Percentiles rank a stretch among this genome's conserved stretches.
Evolutionary conservation across 805 yeast genomes (phyloP).

Genomic region (Hanseniaspora pseudoguilliermondii): DNA sequence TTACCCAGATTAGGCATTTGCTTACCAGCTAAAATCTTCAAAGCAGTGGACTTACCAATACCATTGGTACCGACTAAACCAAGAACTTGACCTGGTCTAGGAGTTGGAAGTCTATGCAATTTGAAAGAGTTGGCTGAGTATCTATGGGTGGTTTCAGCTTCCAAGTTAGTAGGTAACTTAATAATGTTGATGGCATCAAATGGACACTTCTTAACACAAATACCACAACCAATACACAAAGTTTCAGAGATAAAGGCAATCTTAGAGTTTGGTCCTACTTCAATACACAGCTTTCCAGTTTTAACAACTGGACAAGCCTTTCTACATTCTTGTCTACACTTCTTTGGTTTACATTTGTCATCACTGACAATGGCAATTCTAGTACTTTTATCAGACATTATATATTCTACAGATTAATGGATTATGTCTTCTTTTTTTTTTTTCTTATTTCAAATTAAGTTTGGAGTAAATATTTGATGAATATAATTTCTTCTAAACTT

Average conservation of each 20-base stretch:
- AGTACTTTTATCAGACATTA: constrained; percentile 35
- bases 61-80: constrained; percentile 98
- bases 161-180: constrained; percentile 91
- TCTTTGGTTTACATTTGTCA: constrained; percentile 95
- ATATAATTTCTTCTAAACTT: neutral
- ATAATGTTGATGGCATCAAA: constrained; percentile 93
- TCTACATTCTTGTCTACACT: constrained; percentile 96
- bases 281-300: constrained; percentile 95
- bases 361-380: constrained; percentile 94
- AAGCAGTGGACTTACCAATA: constrained; percentile 96
- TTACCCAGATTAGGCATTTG: constrained; percentile 93
- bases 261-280: constrained; percentile 79
- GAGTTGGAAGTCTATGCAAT: constrained; percentile 91
- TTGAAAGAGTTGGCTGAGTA: constrained; percentile 97
- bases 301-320: constrained; percentile 95
- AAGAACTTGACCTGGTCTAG: constrained; percentile 96
- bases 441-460: neutral
- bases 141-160: constrained; percentile 85
- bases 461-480: too few relatives aligned
- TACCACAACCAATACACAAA: constrained; percentile 98
- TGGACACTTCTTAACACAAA: constrained; percentile 96
- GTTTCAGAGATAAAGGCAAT: constrained; percentile 91
- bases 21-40: constrained; percentile 92
- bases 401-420: neutral
- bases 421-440: neutral